These are phyloP conservation scores for Coccomyxa subellipsoidea DNA, from an alignment of 163 green algal species.

Conservation along the genomic window DNA sequence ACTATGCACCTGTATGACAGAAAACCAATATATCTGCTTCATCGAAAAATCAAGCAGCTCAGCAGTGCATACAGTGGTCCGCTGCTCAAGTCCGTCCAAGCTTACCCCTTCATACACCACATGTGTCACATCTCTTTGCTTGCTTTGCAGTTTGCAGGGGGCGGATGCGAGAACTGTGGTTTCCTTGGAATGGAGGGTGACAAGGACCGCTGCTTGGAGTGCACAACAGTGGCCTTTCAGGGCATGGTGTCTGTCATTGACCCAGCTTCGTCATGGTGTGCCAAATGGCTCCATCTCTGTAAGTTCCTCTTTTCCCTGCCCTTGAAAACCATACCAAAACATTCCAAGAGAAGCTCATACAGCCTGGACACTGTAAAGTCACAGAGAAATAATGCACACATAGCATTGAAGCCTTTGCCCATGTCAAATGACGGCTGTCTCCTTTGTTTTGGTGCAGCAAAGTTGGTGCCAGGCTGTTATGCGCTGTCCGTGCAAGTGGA, in stretches of 20 bases:
- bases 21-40: no score
- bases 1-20: no score
- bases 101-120: no score
- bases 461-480: slow-evolving; percentile 57
- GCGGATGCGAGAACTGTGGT: slow-evolving; percentile 81
- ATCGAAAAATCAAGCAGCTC: no score
- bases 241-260: slow-evolving; percentile 70
- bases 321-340: background rate
- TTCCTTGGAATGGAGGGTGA: slow-evolving; percentile 68
- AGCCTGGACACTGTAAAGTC: no score
- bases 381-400: no score
- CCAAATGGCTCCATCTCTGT: slow-evolving; percentile 69
- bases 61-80: no score
- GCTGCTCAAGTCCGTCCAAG: no score
- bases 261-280: slow-evolving; percentile 60
- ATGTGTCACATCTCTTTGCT: no score
- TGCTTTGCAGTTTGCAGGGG: slow-evolving; percentile 61
- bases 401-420: no score
- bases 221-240: slow-evolving; percentile 77
- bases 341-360: no score
- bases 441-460: slow-evolving; percentile 12
- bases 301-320: background rate
- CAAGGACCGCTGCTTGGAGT: slow-evolving; percentile 57
- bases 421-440: background rate
- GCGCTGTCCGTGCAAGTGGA: slow-evolving; percentile 53